Percentiles rank a stretch among this genome's conserved stretches.
Evolutionary conservation across 73 alveolate genomes (phyloP).

Genomic region (Symbiodinium natans): DNA sequence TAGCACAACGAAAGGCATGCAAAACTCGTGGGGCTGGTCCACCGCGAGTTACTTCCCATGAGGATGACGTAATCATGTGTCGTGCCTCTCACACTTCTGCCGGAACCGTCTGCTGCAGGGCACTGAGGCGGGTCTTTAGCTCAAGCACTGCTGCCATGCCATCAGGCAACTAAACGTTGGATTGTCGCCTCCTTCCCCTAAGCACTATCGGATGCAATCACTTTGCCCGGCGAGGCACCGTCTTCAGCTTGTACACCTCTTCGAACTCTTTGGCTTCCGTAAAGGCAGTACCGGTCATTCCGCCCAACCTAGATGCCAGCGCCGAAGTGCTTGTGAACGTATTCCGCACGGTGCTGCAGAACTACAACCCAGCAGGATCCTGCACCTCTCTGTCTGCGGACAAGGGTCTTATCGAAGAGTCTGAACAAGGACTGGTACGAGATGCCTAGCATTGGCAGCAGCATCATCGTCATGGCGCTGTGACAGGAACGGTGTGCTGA

Average conservation of each 20-base stretch:
- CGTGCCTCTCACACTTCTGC: neutral
- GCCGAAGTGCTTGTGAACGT: no score
- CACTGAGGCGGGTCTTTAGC: neutral
- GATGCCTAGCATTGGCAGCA: constrained; percentile 30
- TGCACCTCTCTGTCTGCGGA: neutral
- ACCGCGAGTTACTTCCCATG: no score
- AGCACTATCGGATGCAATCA: neutral
- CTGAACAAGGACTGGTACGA: constrained; percentile 91
- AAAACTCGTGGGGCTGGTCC: no score
- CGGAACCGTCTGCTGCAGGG: neutral
- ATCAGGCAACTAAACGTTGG: no score
- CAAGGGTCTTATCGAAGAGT: constrained; percentile 70
- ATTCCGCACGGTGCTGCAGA: no score
- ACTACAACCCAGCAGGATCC: no score
- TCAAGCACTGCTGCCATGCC: neutral
- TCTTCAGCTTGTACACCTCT: constrained; percentile 89
- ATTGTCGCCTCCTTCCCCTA: neutral
- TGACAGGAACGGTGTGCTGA: no score
- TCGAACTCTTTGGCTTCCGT: constrained; percentile 93
- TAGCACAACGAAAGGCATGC: no score
- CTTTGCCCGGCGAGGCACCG: neutral
- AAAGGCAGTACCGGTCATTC: constrained; percentile 94
- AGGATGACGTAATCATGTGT: no score
- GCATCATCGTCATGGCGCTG: no score
- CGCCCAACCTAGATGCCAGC: constrained; percentile 52